These are phyloP conservation scores for Diatrype stigma DNA, from an alignment of 2,329 filamentous ascomycete genomes.

Conservation along the genomic window DNA sequence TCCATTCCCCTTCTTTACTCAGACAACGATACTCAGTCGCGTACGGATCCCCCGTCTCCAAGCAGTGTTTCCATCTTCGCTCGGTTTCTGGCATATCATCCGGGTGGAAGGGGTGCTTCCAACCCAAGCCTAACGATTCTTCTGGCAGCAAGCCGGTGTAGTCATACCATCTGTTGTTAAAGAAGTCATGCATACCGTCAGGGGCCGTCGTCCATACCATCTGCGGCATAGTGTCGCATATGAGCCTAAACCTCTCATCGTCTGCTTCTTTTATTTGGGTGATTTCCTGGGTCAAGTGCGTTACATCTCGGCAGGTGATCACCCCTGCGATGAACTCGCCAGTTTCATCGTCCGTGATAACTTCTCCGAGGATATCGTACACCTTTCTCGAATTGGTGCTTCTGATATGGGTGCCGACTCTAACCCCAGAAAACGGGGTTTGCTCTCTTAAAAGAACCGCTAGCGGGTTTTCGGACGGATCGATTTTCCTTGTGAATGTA, in stretches of 20 bases:
- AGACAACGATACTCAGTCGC: conserved; percentile 67
- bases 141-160: conserved; percentile 66
- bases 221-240: conserved; percentile 70
- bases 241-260: conserved; percentile 69
- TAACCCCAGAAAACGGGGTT: conserved; percentile 52
- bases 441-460: conserved; percentile 59
- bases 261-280: conserved; percentile 65
- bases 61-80: conserved; percentile 56
- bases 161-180: conserved; percentile 73
- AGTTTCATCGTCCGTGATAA: conserved; percentile 60
- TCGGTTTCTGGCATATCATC: conserved; percentile 60
- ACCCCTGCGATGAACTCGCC: conserved; percentile 72
- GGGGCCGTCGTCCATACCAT: conserved; percentile 70
- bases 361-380: conserved; percentile 64
- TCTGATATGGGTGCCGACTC: conserved; percentile 60
- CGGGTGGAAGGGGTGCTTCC: conserved; percentile 62
- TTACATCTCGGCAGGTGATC: conserved; percentile 69
- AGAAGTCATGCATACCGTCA: conserved; percentile 67
- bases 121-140: conserved; percentile 58
- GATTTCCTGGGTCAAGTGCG: conserved; percentile 64
- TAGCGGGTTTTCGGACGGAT: conserved; percentile 62
- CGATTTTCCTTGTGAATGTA: conserved; percentile 58
- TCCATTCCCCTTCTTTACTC: conserved; percentile 64
- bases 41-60: conserved; percentile 66
- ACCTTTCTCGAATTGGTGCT: conserved; percentile 48